Percentiles rank a stretch among this genome's conserved stretches.
These are phyloP conservation scores for Aphanomyces astaci DNA, from an alignment of 352 stramenopile genomes.

Conservation along the genomic window DNA sequence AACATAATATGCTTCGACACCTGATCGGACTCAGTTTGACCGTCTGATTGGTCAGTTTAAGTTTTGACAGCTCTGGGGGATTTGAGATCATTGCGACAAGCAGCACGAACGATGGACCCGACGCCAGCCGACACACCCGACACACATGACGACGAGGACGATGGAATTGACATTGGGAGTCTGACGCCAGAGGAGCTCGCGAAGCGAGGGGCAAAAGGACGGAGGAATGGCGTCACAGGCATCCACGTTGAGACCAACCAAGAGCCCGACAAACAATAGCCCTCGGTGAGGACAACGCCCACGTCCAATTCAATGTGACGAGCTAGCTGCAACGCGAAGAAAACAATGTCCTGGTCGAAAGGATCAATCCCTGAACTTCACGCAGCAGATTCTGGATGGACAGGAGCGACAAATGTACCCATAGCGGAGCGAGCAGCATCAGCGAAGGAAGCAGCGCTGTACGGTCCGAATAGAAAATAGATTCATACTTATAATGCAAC, in stretches of 20 bases:
- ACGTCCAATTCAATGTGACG: too few species aligned
- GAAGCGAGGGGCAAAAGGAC: conserved; percentile 10
- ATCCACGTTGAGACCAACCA: conserved; percentile 6
- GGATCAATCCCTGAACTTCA: not conserved
- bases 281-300: not conserved
- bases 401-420: too few species aligned
- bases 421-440: too few species aligned
- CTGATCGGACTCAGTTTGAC: not conserved
- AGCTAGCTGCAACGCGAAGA: too few species aligned
- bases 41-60: not conserved
- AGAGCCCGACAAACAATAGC: conserved; percentile 1
- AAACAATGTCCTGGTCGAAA: not conserved
- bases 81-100: not conserved
- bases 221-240: conserved; percentile 20
- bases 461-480: not conserved
- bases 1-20: conserved; percentile 1
- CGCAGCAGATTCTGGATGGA: too few species aligned
- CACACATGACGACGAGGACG: not conserved
- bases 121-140: not conserved
- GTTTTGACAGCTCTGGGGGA: not conserved
- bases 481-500: not conserved
- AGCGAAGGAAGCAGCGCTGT: not conserved
- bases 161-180: conserved; percentile 10
- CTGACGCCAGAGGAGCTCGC: conserved; percentile 13
- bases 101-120: conserved; percentile 7